These are phyloP conservation scores for Nyctanthes arbortristis DNA, from an alignment of 257 asterid species.

Conservation along the genomic window DNA sequence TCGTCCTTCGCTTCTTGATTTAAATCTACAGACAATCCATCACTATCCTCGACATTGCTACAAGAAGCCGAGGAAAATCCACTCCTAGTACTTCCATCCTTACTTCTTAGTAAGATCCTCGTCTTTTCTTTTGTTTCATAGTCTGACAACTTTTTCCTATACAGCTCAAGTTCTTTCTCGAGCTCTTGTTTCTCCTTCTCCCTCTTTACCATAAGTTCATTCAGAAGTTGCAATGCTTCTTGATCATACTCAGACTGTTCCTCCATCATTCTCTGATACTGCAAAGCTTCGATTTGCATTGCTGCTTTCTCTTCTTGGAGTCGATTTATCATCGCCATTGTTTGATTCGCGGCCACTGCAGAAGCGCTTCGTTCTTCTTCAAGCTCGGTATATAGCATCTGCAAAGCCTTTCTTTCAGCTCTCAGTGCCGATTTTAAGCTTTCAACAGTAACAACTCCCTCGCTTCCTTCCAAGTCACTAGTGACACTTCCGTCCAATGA, in stretches of 20 bases:
- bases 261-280: slow-evolving; percentile 99
- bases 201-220: slow-evolving; percentile 88
- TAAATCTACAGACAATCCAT: slow-evolving; percentile 69
- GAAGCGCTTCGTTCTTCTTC: slow-evolving; percentile 97
- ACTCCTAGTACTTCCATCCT: slow-evolving; percentile 58
- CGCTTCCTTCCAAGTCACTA: slow-evolving; percentile 76
- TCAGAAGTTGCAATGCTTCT: slow-evolving; percentile 92
- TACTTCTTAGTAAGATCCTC: slow-evolving; percentile 51
- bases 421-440: slow-evolving; percentile 60
- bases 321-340: slow-evolving; percentile 96
- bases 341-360: slow-evolving; percentile 92
- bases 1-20: slow-evolving; percentile 71
- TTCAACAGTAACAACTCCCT: slow-evolving; percentile 59
- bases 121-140: slow-evolving; percentile 64
- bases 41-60: slow-evolving; percentile 83
- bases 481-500: slow-evolving; percentile 86
- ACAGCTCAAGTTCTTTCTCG: slow-evolving; percentile 61
- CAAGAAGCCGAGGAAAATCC: slow-evolving; percentile 77
- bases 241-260: slow-evolving; percentile 97
- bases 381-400: slow-evolving; percentile 67
- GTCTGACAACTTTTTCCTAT: slow-evolving; percentile 63
- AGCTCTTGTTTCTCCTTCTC: slow-evolving; percentile 90
- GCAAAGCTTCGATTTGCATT: slow-evolving; percentile 97
- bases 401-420: slow-evolving; percentile 73
- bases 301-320: slow-evolving; percentile 98